Evolutionary conservation across 2,329 filamentous ascomycete genomes (phyloP).

Genomic region (Aspergillus texensis): DNA sequence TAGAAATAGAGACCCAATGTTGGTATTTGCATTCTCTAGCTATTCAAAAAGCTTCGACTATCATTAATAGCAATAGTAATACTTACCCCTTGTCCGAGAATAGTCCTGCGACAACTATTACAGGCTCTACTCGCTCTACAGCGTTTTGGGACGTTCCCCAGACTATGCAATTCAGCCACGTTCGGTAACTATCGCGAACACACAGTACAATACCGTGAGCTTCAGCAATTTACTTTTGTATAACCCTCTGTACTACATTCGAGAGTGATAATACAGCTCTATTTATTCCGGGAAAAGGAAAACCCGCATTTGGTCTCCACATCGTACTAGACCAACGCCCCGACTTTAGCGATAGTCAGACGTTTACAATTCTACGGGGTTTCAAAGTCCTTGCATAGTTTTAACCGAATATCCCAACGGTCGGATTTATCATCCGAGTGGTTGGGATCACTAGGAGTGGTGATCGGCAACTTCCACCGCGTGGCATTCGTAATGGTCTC

Average conservation of each 20-base stretch:
- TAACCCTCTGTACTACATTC: not conserved
- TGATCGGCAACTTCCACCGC: not conserved
- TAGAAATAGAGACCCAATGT: not conserved
- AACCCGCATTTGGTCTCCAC: not conserved
- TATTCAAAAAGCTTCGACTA: not conserved
- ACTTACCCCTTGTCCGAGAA: not conserved
- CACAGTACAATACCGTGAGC: not conserved
- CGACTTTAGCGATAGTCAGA: not conserved
- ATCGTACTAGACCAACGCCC: not conserved
- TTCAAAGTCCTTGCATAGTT: not conserved
- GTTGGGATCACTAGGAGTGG: not conserved
- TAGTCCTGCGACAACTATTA: not conserved
- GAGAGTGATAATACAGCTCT: not conserved
- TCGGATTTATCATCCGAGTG: not conserved
- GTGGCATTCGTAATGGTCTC: not conserved
- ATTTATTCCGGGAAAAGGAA: not conserved
- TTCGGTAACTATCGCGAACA: not conserved
- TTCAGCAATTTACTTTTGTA: not conserved
- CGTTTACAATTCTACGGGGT: not conserved
- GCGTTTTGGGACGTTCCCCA: not conserved
- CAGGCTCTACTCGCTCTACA: not conserved
- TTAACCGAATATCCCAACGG: not conserved
- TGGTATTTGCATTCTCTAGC: not conserved
- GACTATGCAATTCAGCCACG: not conserved
- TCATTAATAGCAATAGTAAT: not conserved